Conservation (phyloP, 441 rosid species). For the Jatropha podagrica region DNA sequence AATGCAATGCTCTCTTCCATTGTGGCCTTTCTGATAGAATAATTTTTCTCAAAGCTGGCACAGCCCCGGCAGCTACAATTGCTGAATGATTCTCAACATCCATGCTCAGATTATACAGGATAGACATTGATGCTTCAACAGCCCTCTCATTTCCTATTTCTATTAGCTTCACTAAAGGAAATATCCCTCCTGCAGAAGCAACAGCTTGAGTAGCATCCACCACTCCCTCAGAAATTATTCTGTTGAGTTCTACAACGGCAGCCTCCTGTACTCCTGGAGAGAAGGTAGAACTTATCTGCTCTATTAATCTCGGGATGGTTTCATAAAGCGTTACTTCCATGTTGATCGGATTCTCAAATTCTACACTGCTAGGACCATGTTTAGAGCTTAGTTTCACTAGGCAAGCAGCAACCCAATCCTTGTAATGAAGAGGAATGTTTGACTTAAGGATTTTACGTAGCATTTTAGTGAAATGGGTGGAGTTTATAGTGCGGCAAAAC, state of each 20-base stretch:
- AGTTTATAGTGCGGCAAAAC: conserved; percentile 41
- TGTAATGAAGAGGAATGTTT: conserved; percentile 58
- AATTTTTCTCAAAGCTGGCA: conserved; percentile 65
- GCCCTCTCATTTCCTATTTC: conserved; percentile 61
- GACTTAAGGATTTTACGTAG: conserved; percentile 69
- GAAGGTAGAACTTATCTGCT: conserved; percentile 50
- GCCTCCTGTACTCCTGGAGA: conserved; percentile 62
- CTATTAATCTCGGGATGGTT: conserved; percentile 72
- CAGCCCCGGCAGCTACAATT: conserved; percentile 74
- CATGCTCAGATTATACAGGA: conserved; percentile 78
- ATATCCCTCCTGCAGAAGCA: conserved; percentile 59
- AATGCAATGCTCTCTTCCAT: conserved; percentile 67
- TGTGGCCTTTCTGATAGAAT: conserved; percentile 59
- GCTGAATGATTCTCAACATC: conserved; percentile 72
- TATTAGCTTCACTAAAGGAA: conserved; percentile 59
- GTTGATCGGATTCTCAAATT: conserved; percentile 49
- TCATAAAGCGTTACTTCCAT: conserved; percentile 71
- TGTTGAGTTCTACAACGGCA: conserved; percentile 75
- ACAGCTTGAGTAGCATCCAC: conserved; percentile 52
- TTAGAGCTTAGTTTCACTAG: conserved; percentile 59
- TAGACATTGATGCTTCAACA: conserved; percentile 58
- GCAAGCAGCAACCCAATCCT: conserved; percentile 82
- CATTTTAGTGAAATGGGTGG: conserved; percentile 34
- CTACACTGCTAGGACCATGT: conserved; percentile 30
- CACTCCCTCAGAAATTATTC: conserved; percentile 61